These are phyloP conservation scores for Dipodascopsis tothii DNA, from an alignment of 805 yeast genomes.

Conservation along the genomic window DNA sequence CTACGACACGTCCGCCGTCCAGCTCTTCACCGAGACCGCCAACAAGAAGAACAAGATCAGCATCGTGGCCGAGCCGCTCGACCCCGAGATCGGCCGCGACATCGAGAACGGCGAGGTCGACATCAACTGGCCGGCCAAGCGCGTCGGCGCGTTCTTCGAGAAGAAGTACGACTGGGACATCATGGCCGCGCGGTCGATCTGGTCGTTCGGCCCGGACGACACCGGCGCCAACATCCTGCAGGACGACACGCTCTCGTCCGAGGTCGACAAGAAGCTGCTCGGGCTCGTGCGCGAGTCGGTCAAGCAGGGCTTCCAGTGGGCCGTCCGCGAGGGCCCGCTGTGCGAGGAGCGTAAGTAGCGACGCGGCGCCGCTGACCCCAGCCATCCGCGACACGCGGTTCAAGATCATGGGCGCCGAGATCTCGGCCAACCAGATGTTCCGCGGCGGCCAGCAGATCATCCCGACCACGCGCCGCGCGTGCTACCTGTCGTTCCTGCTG, in stretches of 20 bases:
- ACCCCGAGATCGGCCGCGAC: constrained; percentile 46
- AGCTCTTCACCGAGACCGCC: constrained; percentile 53
- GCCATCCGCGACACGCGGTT: constrained; percentile 61
- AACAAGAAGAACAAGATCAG: constrained; percentile 53
- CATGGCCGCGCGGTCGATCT: constrained; percentile 68
- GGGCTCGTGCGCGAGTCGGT: constrained; percentile 46
- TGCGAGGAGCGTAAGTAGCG: constrained; percentile 53
- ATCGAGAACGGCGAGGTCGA: constrained; percentile 44
- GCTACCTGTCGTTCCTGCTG: constrained; percentile 68
- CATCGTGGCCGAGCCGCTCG: constrained; percentile 68
- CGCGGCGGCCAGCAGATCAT: constrained; percentile 64
- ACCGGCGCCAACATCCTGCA: constrained; percentile 46
- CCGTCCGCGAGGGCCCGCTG: constrained; percentile 80
- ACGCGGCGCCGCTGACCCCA: background rate
- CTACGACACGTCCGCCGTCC: constrained; percentile 54
- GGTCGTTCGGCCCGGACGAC: constrained; percentile 64
- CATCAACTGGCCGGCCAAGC: constrained; percentile 34
- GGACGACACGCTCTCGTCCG: constrained; percentile 71
- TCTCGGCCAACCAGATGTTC: constrained; percentile 44
- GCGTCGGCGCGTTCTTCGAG: constrained; percentile 49
- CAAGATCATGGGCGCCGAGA: constrained; percentile 53
- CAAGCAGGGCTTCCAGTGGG: constrained; percentile 77
- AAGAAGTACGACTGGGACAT: constrained; percentile 71
- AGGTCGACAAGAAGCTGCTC: constrained; percentile 52
- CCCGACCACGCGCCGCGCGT: constrained; percentile 76